Base-by-base conservation (phyloP, 495 filamentous ascomycete genomes). In the Daldinia decipiens region DNA sequence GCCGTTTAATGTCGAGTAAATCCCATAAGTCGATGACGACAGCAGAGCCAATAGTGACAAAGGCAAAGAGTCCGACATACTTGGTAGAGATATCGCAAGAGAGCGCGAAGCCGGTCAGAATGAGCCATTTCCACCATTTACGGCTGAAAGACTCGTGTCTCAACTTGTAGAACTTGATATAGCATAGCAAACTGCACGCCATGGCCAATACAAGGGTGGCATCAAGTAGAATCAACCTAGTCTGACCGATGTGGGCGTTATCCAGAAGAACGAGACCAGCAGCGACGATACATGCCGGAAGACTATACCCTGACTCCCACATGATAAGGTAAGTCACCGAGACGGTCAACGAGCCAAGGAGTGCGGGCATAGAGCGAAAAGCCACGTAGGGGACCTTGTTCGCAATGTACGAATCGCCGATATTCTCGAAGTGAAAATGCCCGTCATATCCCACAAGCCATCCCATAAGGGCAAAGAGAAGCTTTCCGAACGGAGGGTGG, bases 111-210 rank as follows among this genome's bases (percentile, higher is more conserved):
- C 95, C 95, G 15, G 95, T 99, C 73, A 98, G 81, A 56, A 99
- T 88, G 34, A 99, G 86, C 95, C 95, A 99, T 79, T 99, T 99
- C 95, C 95, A 99, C 95, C 95, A 99, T 78, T 98, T 98, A 55
- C 93, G 88, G 15, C 89, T 86, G 76, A 99, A 99, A 4, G 95
- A 87, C 60, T 91, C 86, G 74, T 98, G 93, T 57, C 95, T 88
- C 67, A 96, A 82, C 86, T 98, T 99, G 85, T 98, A 98, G 85
- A 99, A 99, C 45, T 93, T 93, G 75, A 99, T 89, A 80, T 99
- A 98, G 83, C 87, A 92, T 55, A 98, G 85, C 51, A 99, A 82
- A 79, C 93, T 97, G 76, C 95, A 88, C 5, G 96, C 94, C 94
- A 99, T 97, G 71, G 93, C 91, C 65, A 98, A 87, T 31, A 99